Evolutionary conservation across 2,329 filamentous ascomycete genomes (phyloP).

Genomic region (Ascochyta rabiei): DNA sequence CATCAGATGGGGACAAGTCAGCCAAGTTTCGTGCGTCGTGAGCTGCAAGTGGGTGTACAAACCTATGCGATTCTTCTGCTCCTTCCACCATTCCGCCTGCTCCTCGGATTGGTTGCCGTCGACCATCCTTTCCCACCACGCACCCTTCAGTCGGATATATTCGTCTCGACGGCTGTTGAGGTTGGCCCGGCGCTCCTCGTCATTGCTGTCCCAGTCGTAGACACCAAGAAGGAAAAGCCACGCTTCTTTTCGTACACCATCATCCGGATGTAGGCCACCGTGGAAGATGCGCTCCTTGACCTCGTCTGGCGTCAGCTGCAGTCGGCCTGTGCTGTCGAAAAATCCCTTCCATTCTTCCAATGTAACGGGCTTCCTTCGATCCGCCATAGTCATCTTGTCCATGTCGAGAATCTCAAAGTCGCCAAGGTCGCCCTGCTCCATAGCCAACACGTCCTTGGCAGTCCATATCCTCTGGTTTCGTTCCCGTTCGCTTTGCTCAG

Average conservation of each 20-base stretch:
- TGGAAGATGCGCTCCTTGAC: constrained; percentile 98
- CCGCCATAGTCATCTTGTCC: constrained; percentile 75
- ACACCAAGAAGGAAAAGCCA: constrained; percentile 95
- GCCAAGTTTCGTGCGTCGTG: constrained; percentile 26
- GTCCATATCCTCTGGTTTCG: constrained; percentile 89
- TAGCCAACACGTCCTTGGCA: constrained; percentile 86
- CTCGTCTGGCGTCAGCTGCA: constrained; percentile 84
- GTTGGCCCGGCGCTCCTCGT: constrained; percentile 81
- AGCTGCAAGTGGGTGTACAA: constrained; percentile 49
- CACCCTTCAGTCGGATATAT: constrained; percentile 89
- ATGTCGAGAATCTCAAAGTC: constrained; percentile 93
- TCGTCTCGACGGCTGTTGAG: constrained; percentile 87
- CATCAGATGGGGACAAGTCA: constrained; percentile 61
- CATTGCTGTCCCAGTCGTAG: constrained; percentile 89
- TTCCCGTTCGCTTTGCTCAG: constrained; percentile 93
- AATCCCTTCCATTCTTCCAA: constrained; percentile 89
- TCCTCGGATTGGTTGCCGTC: constrained; percentile 81
- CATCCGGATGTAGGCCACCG: constrained; percentile 84
- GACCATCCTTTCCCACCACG: constrained; percentile 94
- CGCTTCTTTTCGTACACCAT: constrained; percentile 92
- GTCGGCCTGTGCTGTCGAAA: constrained; percentile 78
- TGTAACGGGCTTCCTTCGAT: constrained; percentile 77
- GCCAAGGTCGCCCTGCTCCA: constrained; percentile 92
- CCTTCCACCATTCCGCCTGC: constrained; percentile 93
- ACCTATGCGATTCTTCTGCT: constrained; percentile 94